Conservation (phyloP, 768 basidiomycete genomes). For the Dendrothele bispora region DNA sequence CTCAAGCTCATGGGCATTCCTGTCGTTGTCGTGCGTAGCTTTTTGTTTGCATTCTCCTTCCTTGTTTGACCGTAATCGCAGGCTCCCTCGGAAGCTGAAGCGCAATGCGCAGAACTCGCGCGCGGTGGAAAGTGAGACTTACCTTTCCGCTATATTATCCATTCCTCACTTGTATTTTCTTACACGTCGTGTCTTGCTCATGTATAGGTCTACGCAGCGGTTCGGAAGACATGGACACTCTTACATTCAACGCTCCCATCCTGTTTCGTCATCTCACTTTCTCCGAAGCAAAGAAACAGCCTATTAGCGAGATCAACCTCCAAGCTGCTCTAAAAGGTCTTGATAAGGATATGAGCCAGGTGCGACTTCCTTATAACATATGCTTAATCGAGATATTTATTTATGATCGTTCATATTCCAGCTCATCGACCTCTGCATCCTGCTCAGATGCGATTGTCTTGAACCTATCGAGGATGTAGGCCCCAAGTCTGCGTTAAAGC, state of each 20-base stretch:
- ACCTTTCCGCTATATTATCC: neutral
- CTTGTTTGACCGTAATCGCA: conserved; percentile 30
- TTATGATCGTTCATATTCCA: too few relatives aligned
- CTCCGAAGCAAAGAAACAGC: conserved; percentile 95
- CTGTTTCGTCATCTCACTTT: conserved; percentile 95
- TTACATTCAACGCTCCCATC: conserved; percentile 91
- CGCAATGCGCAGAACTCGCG: conserved; percentile 96
- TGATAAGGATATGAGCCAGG: conserved; percentile 89
- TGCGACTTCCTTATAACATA: conserved; percentile 35
- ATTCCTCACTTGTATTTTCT: neutral
- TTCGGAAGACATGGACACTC: conserved; percentile 99
- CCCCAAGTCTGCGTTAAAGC: conserved; percentile 91
- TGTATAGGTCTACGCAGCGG: conserved; percentile 90
- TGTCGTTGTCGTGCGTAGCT: conserved; percentile 71
- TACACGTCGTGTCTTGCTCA: neutral
- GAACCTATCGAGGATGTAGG: conserved; percentile 98
- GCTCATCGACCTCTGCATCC: conserved; percentile 96
- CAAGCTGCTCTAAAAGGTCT: conserved; percentile 82
- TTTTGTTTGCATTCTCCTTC: neutral
- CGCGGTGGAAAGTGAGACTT: conserved; percentile 77
- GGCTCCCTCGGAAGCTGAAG: conserved; percentile 98
- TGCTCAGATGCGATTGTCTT: conserved; percentile 96
- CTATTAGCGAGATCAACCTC: conserved; percentile 90
- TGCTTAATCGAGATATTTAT: too few relatives aligned
- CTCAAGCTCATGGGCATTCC: conserved; percentile 96